Evolutionary conservation across 176 grass and related monocot genomes (phyloP).

Genomic region (Eleusine indica): DNA sequence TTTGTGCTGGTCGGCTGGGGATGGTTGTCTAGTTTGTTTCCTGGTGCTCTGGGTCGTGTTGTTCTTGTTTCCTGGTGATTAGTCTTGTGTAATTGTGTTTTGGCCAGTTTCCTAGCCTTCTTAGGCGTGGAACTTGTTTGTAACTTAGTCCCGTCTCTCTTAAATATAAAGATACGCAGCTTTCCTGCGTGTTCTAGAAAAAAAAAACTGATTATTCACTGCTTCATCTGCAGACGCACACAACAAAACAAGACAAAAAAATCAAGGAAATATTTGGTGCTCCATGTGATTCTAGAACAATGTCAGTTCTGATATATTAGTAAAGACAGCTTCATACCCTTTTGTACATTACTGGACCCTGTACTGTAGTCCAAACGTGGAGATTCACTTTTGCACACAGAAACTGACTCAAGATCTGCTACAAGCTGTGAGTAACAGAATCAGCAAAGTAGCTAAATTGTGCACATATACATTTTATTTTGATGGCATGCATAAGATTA

Average conservation of each 20-base stretch:
- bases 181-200: no score
- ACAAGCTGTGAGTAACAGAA: conserved; percentile 57
- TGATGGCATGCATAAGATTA: conserved; percentile 9
- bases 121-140: no score
- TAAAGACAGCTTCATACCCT: conserved; percentile 42
- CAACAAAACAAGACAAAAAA: not conserved
- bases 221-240: not conserved
- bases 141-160: no score
- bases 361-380: conserved; percentile 40
- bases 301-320: not conserved
- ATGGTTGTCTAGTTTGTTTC: no score
- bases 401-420: conserved; percentile 58
- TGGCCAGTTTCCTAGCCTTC: no score
- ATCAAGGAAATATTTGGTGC: conserved; percentile 16
- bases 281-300: conserved; percentile 37
- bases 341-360: conserved; percentile 29
- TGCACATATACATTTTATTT: not conserved
- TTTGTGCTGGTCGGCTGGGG: no score
- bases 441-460: not conserved
- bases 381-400: conserved; percentile 53
- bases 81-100: no score
- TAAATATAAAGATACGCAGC: no score
- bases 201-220: not conserved
- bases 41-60: no score
- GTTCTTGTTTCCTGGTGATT: no score